Conservation (phyloP, 2,329 filamentous ascomycete species). For the Ceratocystis colombiana region DNA sequence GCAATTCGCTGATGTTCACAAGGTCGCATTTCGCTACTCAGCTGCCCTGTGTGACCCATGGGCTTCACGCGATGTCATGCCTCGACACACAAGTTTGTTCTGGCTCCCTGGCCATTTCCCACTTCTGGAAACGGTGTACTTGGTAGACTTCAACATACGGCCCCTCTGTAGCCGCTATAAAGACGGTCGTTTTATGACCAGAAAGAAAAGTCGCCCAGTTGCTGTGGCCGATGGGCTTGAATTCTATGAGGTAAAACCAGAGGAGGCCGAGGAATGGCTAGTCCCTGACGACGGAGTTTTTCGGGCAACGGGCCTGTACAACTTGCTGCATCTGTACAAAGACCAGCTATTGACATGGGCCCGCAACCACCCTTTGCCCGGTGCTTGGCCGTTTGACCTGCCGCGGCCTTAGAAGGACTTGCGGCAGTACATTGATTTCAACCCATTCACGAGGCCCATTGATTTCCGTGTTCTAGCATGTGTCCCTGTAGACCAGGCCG, state of each 20-base stretch:
- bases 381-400: slow-evolving; percentile 6
- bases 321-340: slow-evolving; percentile 15
- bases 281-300: slow-evolving; percentile 2
- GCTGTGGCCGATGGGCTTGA: slow-evolving; percentile 10
- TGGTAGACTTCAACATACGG: background rate
- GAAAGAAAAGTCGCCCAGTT: background rate
- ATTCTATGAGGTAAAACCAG: slow-evolving; percentile 11
- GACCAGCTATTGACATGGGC: slow-evolving; percentile 16
- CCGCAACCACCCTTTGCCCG: background rate
- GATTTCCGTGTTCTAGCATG: slow-evolving; percentile 2
- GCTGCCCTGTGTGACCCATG: slow-evolving; percentile 9
- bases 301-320: background rate
- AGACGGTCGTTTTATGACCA: background rate
- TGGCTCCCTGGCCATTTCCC: slow-evolving; percentile 7
- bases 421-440: slow-evolving; percentile 13
- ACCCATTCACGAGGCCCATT: background rate
- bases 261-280: slow-evolving; percentile 1
- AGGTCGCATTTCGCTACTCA: background rate
- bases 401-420: slow-evolving; percentile 10
- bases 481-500: slow-evolving; percentile 10
- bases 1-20: slow-evolving; percentile 3
- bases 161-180: background rate
- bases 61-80: slow-evolving; percentile 13
- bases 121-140: background rate
- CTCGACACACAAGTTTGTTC: slow-evolving; percentile 9